Percentiles rank a stretch among this genome's conserved stretches.
Conservation (phyloP, 139 green algal species). For the Chlorella sp. region DNA sequence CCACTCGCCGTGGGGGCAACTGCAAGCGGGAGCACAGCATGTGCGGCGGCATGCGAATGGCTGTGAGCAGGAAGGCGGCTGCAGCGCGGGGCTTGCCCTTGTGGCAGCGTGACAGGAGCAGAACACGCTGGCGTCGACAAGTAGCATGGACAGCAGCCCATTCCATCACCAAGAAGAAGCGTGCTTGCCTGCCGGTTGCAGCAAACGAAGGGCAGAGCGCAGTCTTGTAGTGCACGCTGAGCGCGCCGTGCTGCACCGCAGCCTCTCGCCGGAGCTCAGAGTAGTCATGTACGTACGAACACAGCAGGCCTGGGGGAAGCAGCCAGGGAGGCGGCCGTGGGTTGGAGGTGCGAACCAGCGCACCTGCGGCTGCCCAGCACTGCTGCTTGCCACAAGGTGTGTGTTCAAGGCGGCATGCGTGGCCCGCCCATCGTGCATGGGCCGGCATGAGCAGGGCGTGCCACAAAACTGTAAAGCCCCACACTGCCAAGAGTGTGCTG, state of each 20-base stretch:
- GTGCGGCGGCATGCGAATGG: no score
- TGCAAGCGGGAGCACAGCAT: background rate
- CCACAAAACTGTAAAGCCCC: no score
- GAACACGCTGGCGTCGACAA: no score
- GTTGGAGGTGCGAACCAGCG: no score
- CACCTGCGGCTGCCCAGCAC: background rate
- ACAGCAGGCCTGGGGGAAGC: background rate
- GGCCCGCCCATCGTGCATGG: background rate
- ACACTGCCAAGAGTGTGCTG: no score
- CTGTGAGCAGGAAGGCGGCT: no score
- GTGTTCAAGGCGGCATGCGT: background rate
- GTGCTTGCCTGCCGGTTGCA: background rate
- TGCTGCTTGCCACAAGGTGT: background rate
- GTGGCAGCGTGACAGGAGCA: no score
- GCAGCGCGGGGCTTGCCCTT: no score
- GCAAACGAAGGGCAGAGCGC: background rate
- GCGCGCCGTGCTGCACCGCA: slow-evolving; percentile 1
- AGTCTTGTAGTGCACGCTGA: background rate
- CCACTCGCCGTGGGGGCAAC: background rate
- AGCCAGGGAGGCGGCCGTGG: background rate
- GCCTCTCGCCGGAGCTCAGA: slow-evolving; percentile 12
- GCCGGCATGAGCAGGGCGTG: background rate
- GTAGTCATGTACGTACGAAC: background rate
- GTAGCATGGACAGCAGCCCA: no score
- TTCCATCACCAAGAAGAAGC: no score